Percentiles rank a stretch among this genome's conserved stretches.
Conservation (phyloP, 176 grass and related monocot species). For the barley (Hordeum vulgare) region MorexV3_pseudomolecules_assembly NC_058519.1:196478169-196478668, state of each 20-base stretch:
- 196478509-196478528: too few relatives aligned
- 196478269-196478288: not conserved
- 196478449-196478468: not conserved
- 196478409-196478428: not conserved
- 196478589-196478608: not conserved
- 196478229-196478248: not conserved
- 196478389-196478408: not conserved
- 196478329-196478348: not conserved
- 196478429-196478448: not conserved
- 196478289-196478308: not conserved
- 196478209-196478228: not conserved
- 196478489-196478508: not conserved
- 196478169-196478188: not conserved
- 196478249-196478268: constrained; percentile 16
- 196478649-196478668: too few relatives aligned
- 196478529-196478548: too few relatives aligned
- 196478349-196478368: not conserved
- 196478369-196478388: not conserved
- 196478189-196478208: not conserved
- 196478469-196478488: not conserved
- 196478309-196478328: not conserved
- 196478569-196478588: too few relatives aligned
- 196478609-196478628: too few relatives aligned
- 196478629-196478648: too few relatives aligned
- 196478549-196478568: too few relatives aligned